A percentile compares a stretch with the other conserved stretches of the same genome.
Evolutionary conservation across 2,329 filamentous ascomycete species (phyloP).

Genomic region (Teratosphaeria nubilosa): DNA sequence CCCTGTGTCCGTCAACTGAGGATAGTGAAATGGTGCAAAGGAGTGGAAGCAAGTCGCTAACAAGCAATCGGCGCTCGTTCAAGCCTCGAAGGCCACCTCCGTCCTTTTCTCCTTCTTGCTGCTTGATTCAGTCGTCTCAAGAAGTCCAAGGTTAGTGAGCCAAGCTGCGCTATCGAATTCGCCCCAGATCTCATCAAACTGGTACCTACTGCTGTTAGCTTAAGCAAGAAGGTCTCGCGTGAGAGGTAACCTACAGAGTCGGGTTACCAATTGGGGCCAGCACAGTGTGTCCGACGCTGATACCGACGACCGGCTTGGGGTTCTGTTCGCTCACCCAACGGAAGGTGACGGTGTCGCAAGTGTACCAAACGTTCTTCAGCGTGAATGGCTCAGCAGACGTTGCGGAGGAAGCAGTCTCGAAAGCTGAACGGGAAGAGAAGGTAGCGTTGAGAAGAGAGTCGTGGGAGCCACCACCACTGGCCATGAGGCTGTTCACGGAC

Average conservation of each 20-base stretch:
- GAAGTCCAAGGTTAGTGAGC: slow-evolving; percentile 3
- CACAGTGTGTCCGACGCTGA: neutral
- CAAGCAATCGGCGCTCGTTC: neutral
- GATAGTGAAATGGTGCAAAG: neutral
- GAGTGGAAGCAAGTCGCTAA: neutral
- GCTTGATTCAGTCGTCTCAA: neutral
- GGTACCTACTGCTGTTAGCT: neutral
- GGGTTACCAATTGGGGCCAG: neutral
- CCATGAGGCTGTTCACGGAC: slow-evolving; percentile 9
- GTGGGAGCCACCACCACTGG: slow-evolving; percentile 1
- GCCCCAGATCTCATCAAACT: slow-evolving; percentile 6
- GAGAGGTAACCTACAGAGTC: neutral
- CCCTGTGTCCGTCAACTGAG: neutral
- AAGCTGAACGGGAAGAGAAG: slow-evolving; percentile 9
- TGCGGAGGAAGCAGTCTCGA: slow-evolving; percentile 7
- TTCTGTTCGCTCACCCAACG: slow-evolving; percentile 9
- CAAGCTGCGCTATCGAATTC: slow-evolving; percentile 8
- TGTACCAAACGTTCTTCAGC: slow-evolving; percentile 11
- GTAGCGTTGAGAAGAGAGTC: slow-evolving; percentile 4
- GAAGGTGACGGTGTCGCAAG: slow-evolving; percentile 11
- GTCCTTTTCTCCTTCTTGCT: slow-evolving; percentile 3
- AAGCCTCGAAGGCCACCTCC: slow-evolving; percentile 1
- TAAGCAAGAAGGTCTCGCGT: neutral
- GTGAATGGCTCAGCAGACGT: slow-evolving; percentile 11
- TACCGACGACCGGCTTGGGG: slow-evolving; percentile 8